Evolutionary conservation across 108 stramenopile genomes (phyloP).

Genomic region (Nannochloropsis gaditana): DNA sequence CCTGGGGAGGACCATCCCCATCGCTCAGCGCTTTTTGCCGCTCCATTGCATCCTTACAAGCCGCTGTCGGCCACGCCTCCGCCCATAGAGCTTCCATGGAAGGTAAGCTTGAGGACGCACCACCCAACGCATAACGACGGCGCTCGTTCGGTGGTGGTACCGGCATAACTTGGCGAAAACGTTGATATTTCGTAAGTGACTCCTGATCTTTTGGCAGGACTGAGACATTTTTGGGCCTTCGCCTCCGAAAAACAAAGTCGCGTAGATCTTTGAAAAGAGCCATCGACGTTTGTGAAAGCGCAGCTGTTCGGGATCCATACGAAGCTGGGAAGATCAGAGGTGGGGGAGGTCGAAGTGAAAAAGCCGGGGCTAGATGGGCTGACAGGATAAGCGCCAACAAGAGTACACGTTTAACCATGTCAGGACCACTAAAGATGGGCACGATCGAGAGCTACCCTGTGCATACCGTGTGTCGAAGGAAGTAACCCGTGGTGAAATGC

Average conservation of each 20-base stretch:
- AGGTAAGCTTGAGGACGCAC: not conserved
- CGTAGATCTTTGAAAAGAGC: not conserved
- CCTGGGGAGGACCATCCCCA: not conserved
- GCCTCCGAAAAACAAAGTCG: not conserved
- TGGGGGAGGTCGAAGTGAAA: too few species aligned
- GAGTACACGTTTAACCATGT: too few species aligned
- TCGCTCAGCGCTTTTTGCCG: not conserved
- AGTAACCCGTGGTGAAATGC: too few species aligned
- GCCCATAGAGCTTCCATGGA: not conserved
- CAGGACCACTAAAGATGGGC: too few species aligned
- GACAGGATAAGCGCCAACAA: too few species aligned
- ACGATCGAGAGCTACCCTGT: too few species aligned
- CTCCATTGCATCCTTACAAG: not conserved
- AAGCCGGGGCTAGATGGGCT: too few species aligned
- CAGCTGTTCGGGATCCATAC: too few species aligned
- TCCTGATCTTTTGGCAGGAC: not conserved
- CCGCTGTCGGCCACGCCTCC: not conserved
- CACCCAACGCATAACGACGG: constrained; percentile 8
- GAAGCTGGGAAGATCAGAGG: too few species aligned
- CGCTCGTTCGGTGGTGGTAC: not conserved
- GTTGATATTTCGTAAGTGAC: not conserved
- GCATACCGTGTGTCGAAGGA: too few species aligned
- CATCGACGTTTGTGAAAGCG: not conserved
- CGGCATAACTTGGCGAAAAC: constrained; percentile 6
- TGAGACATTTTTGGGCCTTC: not conserved